Base-by-base conservation (phyloP, 2,329 filamentous ascomycete genomes). In the Fusarium stilboides region DNA sequence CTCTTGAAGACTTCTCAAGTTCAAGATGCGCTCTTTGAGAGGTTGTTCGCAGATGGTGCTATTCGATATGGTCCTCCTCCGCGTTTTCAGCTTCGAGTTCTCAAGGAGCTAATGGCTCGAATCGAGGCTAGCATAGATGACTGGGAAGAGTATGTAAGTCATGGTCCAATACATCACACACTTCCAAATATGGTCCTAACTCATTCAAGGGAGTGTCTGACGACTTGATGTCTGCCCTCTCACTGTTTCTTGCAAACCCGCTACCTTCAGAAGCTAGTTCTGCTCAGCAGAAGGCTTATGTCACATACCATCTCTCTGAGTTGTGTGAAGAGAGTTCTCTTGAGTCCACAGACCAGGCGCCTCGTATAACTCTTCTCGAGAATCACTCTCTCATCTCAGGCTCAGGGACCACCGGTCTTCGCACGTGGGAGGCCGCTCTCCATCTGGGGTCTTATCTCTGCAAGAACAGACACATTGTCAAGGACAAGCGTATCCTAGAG, bases 81-180 rank as follows among this genome's bases (percentile, higher is more conserved):
- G 20, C 83, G 90, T 52, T 97, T 97, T 76, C 89, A 90, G 70
- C 79, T 91, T 17, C 87, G 89, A 62, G 87, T 93, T 1, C 80
- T 98, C 52, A 97, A 97, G 77, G 83, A 88, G 66, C 84, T 98
- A 34, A 82, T 94, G 14, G 80, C 84, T 9, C 87, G 84, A 58
- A 89, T 97, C 53, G 93, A 97, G 78, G 81, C 85, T 31, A 88
- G 91, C 34, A 93, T 97, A 47, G 85, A 88, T 59, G 89, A 97
- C 78, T 94, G 94, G 79, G 92, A 97, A 72, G 86, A 93, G 85
- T 89, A 97, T 91, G 94, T 97, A 91, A 84, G 92, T 83, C 50
- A 20, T 56, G 17, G 22, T 33, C 50, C 12, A 22, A 24, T 9
- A 33, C 24, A 28, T 26, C 28, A n/a, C 13, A n/a, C 3, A 34